These are phyloP conservation scores for Rhipidocladum racemiflorum DNA, from an alignment of 176 grass and related monocot species.

Conservation along the genomic window DNA sequence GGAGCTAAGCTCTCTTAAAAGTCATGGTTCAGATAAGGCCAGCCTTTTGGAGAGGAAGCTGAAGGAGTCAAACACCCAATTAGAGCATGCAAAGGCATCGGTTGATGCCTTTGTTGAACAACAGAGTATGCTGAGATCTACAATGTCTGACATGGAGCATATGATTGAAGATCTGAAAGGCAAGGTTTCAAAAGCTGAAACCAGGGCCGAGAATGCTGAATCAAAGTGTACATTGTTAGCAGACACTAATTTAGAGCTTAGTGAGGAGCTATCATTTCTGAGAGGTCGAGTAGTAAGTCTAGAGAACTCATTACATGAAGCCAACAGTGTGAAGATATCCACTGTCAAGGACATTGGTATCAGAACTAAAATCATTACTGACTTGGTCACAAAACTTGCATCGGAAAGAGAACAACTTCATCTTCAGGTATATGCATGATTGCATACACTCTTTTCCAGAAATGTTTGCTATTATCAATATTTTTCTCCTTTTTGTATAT, in stretches of 20 bases:
- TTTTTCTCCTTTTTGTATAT: slow-evolving; percentile 23
- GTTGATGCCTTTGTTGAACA: slow-evolving; percentile 80
- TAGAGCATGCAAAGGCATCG: slow-evolving; percentile 86
- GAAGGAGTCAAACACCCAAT: slow-evolving; percentile 63
- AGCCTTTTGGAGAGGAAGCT: slow-evolving; percentile 60
- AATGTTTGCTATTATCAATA: neutral
- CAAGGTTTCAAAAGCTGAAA: slow-evolving; percentile 79
- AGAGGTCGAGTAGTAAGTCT: slow-evolving; percentile 60
- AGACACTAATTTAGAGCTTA: slow-evolving; percentile 83
- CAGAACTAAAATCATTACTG: slow-evolving; percentile 71
- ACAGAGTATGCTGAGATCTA: slow-evolving; percentile 61
- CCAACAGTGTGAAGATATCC: slow-evolving; percentile 60
- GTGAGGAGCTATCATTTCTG: slow-evolving; percentile 76
- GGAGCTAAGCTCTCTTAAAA: slow-evolving; percentile 49
- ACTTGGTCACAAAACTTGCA: slow-evolving; percentile 78
- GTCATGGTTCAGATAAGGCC: slow-evolving; percentile 47
- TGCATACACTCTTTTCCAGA: neutral
- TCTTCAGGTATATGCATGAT: slow-evolving; percentile 48
- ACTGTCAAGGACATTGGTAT: slow-evolving; percentile 70
- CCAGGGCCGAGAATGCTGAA: slow-evolving; percentile 71
- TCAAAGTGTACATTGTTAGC: slow-evolving; percentile 61
- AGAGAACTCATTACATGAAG: slow-evolving; percentile 58
- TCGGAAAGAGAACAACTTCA: slow-evolving; percentile 84
- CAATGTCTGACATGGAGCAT: slow-evolving; percentile 77
- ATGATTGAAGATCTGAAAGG: slow-evolving; percentile 80